Conservation (phyloP, 164 flowering plant genomes). For the Magnolia changhungtana region DNA sequence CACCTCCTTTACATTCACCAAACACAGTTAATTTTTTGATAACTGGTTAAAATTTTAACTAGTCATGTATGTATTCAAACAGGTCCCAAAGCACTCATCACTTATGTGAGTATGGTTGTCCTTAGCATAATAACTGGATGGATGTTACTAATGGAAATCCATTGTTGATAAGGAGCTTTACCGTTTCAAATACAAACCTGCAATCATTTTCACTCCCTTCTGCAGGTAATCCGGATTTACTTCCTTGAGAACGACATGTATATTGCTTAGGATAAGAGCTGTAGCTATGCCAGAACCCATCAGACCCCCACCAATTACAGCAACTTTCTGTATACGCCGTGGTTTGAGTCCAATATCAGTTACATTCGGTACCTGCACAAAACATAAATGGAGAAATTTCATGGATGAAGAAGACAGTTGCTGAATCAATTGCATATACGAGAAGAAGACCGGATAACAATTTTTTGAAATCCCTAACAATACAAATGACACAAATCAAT, state of each 20-base stretch:
- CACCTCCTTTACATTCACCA: too few species aligned
- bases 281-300: slow-evolving; percentile 99
- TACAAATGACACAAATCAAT: too few species aligned
- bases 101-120: neutral
- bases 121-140: neutral
- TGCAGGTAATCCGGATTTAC: slow-evolving; percentile 69
- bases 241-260: slow-evolving; percentile 80
- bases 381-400: neutral
- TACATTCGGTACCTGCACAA: slow-evolving; percentile 71
- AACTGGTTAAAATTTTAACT: too few species aligned
- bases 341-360: slow-evolving; percentile 87
- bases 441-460: neutral
- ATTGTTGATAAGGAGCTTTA: neutral
- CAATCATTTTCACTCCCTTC: slow-evolving; percentile 65
- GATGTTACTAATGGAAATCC: too few species aligned
- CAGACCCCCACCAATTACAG: slow-evolving; percentile 93
- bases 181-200: slow-evolving; percentile 45
- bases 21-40: too few species aligned
- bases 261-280: slow-evolving; percentile 63
- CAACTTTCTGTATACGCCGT: slow-evolving; percentile 73
- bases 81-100: neutral
- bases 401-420: neutral
- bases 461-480: neutral
- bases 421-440: neutral
- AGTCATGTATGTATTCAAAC: too few species aligned